Evolutionary conservation across 208 protist species (phyloP).

Genomic region (Balamuthia mandrillaris): DNA sequence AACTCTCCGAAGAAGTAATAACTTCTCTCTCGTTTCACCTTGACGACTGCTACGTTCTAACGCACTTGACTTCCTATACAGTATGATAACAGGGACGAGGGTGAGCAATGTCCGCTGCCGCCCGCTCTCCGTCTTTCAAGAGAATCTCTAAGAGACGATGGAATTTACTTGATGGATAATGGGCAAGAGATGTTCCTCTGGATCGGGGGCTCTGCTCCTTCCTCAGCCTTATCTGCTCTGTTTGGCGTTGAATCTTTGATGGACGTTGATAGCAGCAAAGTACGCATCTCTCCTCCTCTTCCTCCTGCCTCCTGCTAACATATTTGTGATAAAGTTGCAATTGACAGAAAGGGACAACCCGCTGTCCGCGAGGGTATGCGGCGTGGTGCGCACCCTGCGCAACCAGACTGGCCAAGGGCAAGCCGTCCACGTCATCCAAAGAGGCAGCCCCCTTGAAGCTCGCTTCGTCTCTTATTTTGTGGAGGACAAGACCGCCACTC

Average conservation of each 20-base stretch:
- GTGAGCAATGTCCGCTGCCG: neutral
- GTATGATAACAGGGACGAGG: neutral
- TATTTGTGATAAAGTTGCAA: neutral
- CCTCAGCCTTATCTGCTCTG: neutral
- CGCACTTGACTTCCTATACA: neutral
- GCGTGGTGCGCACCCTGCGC: conserved; percentile 6
- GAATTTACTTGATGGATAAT: neutral
- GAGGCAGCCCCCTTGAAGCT: neutral
- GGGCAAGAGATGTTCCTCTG: conserved; percentile 20
- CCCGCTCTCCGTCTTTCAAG: neutral
- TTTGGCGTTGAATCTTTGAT: no score
- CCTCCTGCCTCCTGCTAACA: neutral
- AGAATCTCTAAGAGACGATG: neutral
- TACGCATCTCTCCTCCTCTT: neutral
- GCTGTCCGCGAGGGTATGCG: conserved; percentile 4
- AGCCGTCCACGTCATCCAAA: neutral
- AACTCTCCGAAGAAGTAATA: neutral
- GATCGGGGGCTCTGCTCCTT: neutral
- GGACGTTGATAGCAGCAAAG: no score
- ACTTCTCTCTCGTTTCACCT: neutral
- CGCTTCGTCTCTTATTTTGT: conserved; percentile 4
- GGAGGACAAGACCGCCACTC: conserved; percentile 21
- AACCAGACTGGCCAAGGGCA: neutral
- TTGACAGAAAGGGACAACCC: neutral
- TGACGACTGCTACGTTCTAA: neutral